A percentile compares a stretch with the other conserved stretches of the same genome.
Evolutionary conservation across 2,329 filamentous ascomycete genomes (phyloP).

Genomic region (Diaporthe amygdali): DNA sequence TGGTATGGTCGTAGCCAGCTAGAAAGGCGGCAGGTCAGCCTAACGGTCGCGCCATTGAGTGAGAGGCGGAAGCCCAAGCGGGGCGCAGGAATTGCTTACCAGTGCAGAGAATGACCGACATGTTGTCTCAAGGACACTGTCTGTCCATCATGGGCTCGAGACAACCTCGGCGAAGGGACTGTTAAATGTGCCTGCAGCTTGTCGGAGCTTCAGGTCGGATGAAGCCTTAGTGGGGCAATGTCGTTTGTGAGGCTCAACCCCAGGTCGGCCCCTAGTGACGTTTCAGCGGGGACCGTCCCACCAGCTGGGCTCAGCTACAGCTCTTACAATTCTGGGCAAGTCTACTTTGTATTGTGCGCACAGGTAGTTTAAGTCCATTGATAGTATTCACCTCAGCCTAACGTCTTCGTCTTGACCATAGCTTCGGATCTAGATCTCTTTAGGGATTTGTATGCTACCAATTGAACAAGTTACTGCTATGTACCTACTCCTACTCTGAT

Average conservation of each 20-base stretch:
- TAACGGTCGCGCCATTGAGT: not conserved
- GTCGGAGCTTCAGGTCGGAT: slow-evolving; percentile 3
- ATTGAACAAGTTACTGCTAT: not conserved
- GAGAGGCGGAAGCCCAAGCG: not conserved
- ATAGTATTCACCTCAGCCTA: not conserved
- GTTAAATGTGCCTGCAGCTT: slow-evolving; percentile 1
- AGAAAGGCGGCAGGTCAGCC: slow-evolving; percentile 26
- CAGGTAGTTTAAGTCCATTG: not conserved
- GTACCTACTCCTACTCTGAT: not conserved
- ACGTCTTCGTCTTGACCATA: not conserved
- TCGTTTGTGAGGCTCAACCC: slow-evolving; percentile 14
- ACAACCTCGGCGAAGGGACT: not conserved
- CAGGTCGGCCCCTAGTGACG: slow-evolving; percentile 18
- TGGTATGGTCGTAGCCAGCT: slow-evolving; percentile 70
- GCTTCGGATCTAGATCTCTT: not conserved
- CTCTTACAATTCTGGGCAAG: too few relatives aligned
- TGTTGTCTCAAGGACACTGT: slow-evolving; percentile 33
- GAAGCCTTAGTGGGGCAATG: slow-evolving; percentile 16
- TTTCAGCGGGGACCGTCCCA: not conserved
- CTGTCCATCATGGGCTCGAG: slow-evolving; percentile 24
- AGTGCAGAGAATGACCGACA: slow-evolving; percentile 69
- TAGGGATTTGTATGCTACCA: too few relatives aligned
- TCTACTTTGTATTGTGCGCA: not conserved
- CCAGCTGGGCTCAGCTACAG: not conserved
- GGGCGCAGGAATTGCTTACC: slow-evolving; percentile 42